Conservation (phyloP, 2,329 filamentous ascomycete genomes). For the Penicillium capsulatum region DNA sequence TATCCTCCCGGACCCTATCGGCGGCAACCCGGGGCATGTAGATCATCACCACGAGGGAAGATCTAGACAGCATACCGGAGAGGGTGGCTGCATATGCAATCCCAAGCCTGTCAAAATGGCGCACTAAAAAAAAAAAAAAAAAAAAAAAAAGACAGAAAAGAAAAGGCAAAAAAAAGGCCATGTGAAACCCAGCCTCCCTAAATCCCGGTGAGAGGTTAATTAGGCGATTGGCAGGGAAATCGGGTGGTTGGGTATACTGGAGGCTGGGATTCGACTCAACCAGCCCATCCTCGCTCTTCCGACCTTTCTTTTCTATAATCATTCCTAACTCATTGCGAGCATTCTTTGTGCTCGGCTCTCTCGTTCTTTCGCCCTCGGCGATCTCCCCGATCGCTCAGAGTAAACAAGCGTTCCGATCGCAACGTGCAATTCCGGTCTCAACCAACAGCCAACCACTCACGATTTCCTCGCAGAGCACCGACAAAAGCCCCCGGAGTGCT, state of each 20-base stretch:
- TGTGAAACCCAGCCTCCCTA: constrained; percentile 20
- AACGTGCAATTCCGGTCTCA: constrained; percentile 1
- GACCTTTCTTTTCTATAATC: constrained; percentile 10
- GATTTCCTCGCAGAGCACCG: background rate
- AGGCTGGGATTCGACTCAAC: constrained; percentile 29
- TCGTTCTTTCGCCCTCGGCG: constrained; percentile 1
- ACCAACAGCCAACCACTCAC: constrained; percentile 8
- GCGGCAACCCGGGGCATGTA: constrained; percentile 1
- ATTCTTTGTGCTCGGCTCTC: constrained; percentile 4
- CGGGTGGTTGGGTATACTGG: constrained; percentile 35
- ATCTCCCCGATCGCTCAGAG: constrained; percentile 3
- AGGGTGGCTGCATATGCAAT: constrained; percentile 7
- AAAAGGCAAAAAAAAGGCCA: no score
- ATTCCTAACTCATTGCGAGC: constrained; percentile 14
- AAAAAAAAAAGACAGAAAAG: constrained; percentile 3
- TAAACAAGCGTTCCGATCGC: constrained; percentile 5
- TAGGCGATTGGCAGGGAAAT: constrained; percentile 25
- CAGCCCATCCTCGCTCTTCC: constrained; percentile 14
- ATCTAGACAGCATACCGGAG: background rate
- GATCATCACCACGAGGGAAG: constrained; percentile 16
- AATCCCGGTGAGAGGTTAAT: constrained; percentile 1
- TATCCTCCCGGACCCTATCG: background rate
- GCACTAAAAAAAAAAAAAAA: background rate
- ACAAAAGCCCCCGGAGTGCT: background rate
- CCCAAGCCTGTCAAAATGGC: constrained; percentile 6